phyloP scores from a whole-genome alignment of 108 stramenopile genomes.

The Skeletonema tropicum region DNA sequence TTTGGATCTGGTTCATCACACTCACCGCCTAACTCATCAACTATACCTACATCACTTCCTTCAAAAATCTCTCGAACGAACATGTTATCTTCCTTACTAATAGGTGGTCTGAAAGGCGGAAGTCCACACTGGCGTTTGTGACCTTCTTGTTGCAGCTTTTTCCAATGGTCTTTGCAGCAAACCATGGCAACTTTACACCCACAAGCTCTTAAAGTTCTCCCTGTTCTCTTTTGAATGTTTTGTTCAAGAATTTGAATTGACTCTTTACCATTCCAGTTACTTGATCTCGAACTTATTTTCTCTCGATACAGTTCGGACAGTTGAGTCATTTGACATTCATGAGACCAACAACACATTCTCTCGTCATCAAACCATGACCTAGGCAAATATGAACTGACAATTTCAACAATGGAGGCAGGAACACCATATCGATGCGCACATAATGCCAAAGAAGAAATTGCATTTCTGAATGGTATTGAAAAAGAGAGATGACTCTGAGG shows the following conservation, averaged over 20 bases:
- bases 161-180: slow-evolving; percentile 49
- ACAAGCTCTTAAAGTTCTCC: slow-evolving; percentile 20
- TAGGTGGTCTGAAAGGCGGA: slow-evolving; percentile 45
- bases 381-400: slow-evolving; percentile 48
- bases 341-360: slow-evolving; percentile 46
- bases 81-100: slow-evolving; percentile 32
- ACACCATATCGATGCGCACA: slow-evolving; percentile 52
- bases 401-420: slow-evolving; percentile 41
- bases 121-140: slow-evolving; percentile 47
- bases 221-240: neutral
- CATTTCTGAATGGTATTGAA: slow-evolving; percentile 29
- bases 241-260: slow-evolving; percentile 5
- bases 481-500: slow-evolving; percentile 53
- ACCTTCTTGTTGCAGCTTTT: slow-evolving; percentile 37
- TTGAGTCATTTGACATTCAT: slow-evolving; percentile 33
- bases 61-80: slow-evolving; percentile 40
- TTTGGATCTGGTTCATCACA: slow-evolving; percentile 12
- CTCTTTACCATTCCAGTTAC: slow-evolving; percentile 24
- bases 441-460: slow-evolving; percentile 35
- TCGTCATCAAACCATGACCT: slow-evolving; percentile 60
- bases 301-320: slow-evolving; percentile 7
- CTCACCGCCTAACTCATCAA: slow-evolving; percentile 11
- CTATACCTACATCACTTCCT: neutral
- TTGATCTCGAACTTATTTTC: slow-evolving; percentile 23
- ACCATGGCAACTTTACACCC: slow-evolving; percentile 34